Conservation (phyloP, 2,329 filamentous ascomycete species). For the Fusarium pininemorale region DNA sequence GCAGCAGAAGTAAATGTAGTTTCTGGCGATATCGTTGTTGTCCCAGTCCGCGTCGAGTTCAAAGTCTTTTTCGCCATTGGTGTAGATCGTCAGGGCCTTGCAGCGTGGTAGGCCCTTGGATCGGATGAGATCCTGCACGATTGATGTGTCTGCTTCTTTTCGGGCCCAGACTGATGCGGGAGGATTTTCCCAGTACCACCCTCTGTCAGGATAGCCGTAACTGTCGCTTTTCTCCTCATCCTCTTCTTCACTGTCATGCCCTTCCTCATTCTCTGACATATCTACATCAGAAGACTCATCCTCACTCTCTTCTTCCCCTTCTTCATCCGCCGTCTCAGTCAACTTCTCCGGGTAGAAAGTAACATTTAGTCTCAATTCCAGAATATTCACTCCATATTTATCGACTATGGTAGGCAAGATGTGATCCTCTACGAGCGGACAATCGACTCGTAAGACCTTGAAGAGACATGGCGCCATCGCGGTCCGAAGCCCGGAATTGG, state of each 20-base stretch:
- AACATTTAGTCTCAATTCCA: not conserved
- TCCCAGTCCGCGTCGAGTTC: slow-evolving; percentile 1
- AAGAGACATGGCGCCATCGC: not conserved
- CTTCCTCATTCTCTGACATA: not conserved
- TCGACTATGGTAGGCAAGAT: not conserved
- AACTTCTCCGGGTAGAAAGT: not conserved
- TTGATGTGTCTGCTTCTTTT: not conserved
- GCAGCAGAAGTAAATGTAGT: slow-evolving; percentile 2
- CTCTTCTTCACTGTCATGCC: not conserved
- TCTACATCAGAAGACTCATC: not conserved
- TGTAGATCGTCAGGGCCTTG: not conserved
- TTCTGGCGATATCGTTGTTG: not conserved
- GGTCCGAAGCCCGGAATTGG: not conserved
- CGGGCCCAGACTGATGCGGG: slow-evolving; percentile 17
- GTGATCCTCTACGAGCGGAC: not conserved
- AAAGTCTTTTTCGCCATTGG: not conserved
- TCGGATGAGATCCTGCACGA: not conserved
- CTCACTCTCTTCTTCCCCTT: not conserved
- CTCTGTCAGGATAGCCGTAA: accelerated
- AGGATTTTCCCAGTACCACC: not conserved
- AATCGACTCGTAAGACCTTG: not conserved
- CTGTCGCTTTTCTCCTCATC: not conserved
- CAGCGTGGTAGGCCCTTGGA: not conserved
- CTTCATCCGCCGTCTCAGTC: not conserved
- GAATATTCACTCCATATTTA: not conserved